Evolutionary conservation across 257 asterid species (phyloP).

Genomic region (Misopates orontium): DNA sequence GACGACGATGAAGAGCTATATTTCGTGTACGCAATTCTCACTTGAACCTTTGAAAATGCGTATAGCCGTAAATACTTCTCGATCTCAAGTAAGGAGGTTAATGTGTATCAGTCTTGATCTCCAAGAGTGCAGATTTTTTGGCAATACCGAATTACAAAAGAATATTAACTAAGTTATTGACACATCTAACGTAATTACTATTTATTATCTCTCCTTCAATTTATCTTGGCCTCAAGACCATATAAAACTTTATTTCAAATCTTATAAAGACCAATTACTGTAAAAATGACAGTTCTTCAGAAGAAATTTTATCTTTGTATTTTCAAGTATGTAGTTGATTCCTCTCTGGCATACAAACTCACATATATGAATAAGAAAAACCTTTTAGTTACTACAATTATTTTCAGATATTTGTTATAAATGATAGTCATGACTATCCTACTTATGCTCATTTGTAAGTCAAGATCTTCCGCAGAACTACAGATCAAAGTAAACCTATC

Average conservation of each 20-base stretch:
- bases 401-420: too few species aligned
- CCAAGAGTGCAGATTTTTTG: constrained; percentile 1
- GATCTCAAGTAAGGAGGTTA: background rate
- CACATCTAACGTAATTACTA: background rate
- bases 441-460: background rate
- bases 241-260: background rate
- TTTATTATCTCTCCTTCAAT: background rate
- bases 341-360: background rate
- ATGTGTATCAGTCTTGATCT: background rate
- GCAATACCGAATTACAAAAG: background rate
- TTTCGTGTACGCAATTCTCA: constrained; percentile 41
- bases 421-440: background rate
- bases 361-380: background rate
- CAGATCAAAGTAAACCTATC: background rate
- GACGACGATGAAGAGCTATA: constrained; percentile 42
- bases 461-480: background rate
- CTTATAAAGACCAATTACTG: background rate
- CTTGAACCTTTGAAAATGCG: constrained; percentile 18
- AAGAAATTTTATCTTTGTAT: background rate
- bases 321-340: background rate
- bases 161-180: background rate
- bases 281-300: too few species aligned
- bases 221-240: background rate
- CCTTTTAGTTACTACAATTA: background rate
- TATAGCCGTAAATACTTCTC: background rate